Evolutionary conservation across 164 flowering plant species (phyloP).

Genomic region (Santalum album): DNA sequence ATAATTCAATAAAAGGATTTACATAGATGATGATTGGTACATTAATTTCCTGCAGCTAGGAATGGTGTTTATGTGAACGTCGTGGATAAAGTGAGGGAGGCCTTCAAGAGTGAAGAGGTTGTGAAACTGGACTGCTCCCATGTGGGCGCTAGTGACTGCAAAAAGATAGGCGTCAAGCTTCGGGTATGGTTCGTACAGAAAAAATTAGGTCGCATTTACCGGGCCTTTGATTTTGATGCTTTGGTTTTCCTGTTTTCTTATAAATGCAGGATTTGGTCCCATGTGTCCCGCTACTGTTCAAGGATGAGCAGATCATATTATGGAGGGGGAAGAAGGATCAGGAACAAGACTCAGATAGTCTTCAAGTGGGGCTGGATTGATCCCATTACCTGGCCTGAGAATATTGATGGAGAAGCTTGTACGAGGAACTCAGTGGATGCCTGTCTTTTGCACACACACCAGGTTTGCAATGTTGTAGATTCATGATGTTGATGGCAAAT

Average conservation of each 20-base stretch:
- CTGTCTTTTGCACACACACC: too few relatives aligned
- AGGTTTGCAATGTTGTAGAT: too few relatives aligned
- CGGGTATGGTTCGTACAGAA: constrained; percentile 31
- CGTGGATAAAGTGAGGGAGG: constrained; percentile 67
- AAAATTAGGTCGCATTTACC: neutral
- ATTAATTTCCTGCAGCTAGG: constrained; percentile 43
- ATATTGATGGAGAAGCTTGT: too few relatives aligned
- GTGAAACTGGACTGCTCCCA: constrained; percentile 71
- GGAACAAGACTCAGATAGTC: constrained; percentile 7
- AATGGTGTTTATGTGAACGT: constrained; percentile 92
- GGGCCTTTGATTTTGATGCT: neutral
- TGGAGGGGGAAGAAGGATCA: constrained; percentile 61
- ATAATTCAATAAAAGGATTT: too few relatives aligned
- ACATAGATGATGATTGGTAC: neutral
- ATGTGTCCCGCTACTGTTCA: constrained; percentile 82
- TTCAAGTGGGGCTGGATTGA: neutral
- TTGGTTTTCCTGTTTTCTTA: neutral
- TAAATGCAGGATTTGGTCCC: constrained; percentile 83
- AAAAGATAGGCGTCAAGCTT: constrained; percentile 80
- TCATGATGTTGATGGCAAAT: too few relatives aligned
- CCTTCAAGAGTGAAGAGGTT: constrained; percentile 66
- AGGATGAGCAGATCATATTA: constrained; percentile 74
- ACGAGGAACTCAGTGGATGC: too few relatives aligned
- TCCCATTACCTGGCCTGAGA: too few relatives aligned
- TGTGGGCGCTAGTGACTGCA: constrained; percentile 80